These are phyloP conservation scores for Peniophora sp. DNA, from an alignment of 1,284 basidiomycete species.

Conservation along the genomic window DNA sequence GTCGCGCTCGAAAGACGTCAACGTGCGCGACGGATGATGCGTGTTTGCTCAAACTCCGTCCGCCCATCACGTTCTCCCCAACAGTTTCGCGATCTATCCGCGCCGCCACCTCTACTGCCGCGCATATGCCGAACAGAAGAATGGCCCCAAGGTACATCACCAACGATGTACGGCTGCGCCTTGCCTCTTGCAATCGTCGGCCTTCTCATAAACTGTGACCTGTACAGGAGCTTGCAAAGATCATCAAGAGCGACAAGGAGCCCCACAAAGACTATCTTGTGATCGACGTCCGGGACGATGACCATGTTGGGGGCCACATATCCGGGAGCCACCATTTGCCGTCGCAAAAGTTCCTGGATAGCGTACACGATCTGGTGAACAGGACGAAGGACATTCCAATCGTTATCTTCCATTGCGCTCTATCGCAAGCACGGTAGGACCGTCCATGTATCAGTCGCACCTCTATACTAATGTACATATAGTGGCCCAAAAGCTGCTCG, in stretches of 20 bases:
- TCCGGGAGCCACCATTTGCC: conserved; percentile 53
- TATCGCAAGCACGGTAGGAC: conserved; percentile 65
- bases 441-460: neutral
- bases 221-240: conserved; percentile 51
- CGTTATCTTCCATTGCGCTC: conserved; percentile 69
- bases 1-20: conserved; percentile 8
- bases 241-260: conserved; percentile 56
- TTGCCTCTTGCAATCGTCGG: conserved; percentile 3
- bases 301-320: conserved; percentile 71
- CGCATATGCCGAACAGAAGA: neutral
- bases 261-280: conserved; percentile 61
- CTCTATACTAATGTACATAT: neutral
- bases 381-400: conserved; percentile 52
- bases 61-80: neutral
- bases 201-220: too few relatives aligned
- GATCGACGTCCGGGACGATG: conserved; percentile 74
- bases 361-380: conserved; percentile 50
- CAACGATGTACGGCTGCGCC: neutral
- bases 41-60: too few relatives aligned
- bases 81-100: neutral
- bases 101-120: neutral
- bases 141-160: neutral
- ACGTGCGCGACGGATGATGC: too few relatives aligned
- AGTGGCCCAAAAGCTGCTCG: conserved; percentile 72
- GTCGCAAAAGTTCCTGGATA: conserved; percentile 46